Base-by-base conservation (phyloP, 2,329 filamentous ascomycete species). In the Aspergillus sp. region DNA sequence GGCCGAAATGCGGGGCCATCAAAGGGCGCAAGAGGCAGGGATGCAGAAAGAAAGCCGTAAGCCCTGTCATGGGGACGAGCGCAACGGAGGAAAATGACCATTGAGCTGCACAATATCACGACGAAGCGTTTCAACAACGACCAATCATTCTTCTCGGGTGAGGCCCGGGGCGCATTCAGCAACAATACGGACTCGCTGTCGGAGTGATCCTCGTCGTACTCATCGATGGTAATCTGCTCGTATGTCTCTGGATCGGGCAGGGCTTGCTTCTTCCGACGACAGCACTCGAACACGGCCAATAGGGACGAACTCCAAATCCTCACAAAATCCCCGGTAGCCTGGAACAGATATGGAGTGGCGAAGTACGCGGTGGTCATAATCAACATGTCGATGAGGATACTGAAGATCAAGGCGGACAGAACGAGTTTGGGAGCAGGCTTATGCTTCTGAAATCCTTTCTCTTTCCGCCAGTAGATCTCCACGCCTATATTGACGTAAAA, bases 31-130 rank as follows among this genome's bases (percentile, higher is more conserved):
- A 59, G 42, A 5, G 57, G 52, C 5, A 62, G 41, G 4, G 57
- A 51, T 4, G 54, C 54, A 1, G 60, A 62, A 4, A 63, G 52
- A 38, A 61, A 60, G 36, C 52, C 51, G 30, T 58, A 60, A 0
- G 58, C 54, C 4, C 55, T 53, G 27, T 60, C 48, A 29, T 48
- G 49, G 1, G 63, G 63, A 4, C 63, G 62, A 29, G 58, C 28
- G 19, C 53, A 44, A 10, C 62, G 61, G 2, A 63, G 51, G 28
- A 59, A 44, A 5, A 58, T 42, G 7, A 65, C 48, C 5, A 55
- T 48, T n/a, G 54, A 19, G 4, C 56, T 52, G 0, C 53, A 48
- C 7, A 58, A 33, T 42, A 64, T 49, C 29, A 60, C 44, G n/a
- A 51, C 45, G 2, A 55, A 41, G 5, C 54, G 55, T 28, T 54